Percentiles rank a stretch among this genome's conserved stretches.
phyloP scores from a whole-genome alignment of 1,139 yeast genomes.

The Saccharomyces hybrid region DNA sequence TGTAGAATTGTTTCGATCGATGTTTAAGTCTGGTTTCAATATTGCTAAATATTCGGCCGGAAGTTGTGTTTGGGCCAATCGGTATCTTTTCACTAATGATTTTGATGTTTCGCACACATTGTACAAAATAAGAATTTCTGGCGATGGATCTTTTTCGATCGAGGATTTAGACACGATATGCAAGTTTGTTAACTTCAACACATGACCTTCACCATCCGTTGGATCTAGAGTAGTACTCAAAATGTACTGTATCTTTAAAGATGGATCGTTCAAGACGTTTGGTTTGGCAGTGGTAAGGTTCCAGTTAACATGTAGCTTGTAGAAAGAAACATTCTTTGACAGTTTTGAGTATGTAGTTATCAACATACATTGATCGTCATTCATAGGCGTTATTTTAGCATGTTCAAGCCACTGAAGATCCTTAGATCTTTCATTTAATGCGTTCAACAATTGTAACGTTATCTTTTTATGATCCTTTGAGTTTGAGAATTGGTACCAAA shows the following conservation, averaged over 20 bases:
- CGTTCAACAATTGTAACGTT: slow-evolving; percentile 23
- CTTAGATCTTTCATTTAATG: slow-evolving; percentile 19
- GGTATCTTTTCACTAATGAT: slow-evolving; percentile 24
- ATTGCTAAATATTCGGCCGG: slow-evolving; percentile 17
- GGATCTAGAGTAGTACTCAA: slow-evolving; percentile 21
- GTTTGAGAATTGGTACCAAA: slow-evolving; percentile 34
- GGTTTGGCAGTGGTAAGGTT: slow-evolving; percentile 22
- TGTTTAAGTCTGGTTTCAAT: slow-evolving; percentile 14
- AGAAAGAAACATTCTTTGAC: slow-evolving; percentile 23
- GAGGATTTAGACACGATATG: slow-evolving; percentile 27
- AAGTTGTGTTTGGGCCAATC: slow-evolving; percentile 14
- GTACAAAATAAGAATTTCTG: slow-evolving; percentile 27
- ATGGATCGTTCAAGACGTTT: slow-evolving; percentile 27
- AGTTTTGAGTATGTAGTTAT: slow-evolving; percentile 27
- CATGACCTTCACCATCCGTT: slow-evolving; percentile 20
- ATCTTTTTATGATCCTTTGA: slow-evolving; percentile 33
- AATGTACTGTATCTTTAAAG: slow-evolving; percentile 23
- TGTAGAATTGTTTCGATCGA: not conserved
- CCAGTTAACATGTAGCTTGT: slow-evolving; percentile 30
- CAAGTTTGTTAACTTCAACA: slow-evolving; percentile 20
- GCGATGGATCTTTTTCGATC: slow-evolving; percentile 24
- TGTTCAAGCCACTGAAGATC: slow-evolving; percentile 30
- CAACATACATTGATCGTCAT: slow-evolving; percentile 28
- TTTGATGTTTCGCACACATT: slow-evolving; percentile 21
- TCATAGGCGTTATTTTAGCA: slow-evolving; percentile 30